Evolutionary conservation across 768 basidiomycete species (phyloP).

Genomic region (Trametes gibbosa): DNA sequence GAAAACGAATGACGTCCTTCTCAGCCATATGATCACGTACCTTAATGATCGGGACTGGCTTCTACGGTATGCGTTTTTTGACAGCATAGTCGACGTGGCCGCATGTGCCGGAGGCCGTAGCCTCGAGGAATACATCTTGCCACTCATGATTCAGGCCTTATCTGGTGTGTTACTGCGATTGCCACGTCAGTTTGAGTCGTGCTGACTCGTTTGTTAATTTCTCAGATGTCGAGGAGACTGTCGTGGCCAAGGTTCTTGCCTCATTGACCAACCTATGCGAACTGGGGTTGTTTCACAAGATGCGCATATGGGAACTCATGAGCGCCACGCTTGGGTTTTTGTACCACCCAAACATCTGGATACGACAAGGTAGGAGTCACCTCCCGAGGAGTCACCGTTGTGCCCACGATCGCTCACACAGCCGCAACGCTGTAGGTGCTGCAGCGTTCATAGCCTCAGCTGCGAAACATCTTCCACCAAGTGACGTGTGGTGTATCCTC

Average conservation of each 20-base stretch:
- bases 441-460: constrained; percentile 87
- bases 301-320: constrained; percentile 97
- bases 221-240: constrained; percentile 91
- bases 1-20: constrained; percentile 90
- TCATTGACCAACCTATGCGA: constrained; percentile 88
- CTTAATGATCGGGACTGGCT: constrained; percentile 92
- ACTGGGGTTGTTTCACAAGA: constrained; percentile 86
- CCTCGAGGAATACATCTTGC: constrained; percentile 95
- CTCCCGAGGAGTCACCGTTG: background rate
- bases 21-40: constrained; percentile 85
- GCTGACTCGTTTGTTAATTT: background rate
- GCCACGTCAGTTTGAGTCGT: background rate
- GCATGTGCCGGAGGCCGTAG: constrained; percentile 90
- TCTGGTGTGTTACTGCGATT: constrained; percentile 54
- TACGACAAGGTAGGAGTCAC: constrained; percentile 72
- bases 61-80: constrained; percentile 88
- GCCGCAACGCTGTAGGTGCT: constrained; percentile 62
- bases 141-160: constrained; percentile 92
- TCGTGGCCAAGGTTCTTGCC: constrained; percentile 86
- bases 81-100: constrained; percentile 93
- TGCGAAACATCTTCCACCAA: constrained; percentile 74
- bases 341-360: constrained; percentile 95
- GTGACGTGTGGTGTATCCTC: constrained; percentile 96
- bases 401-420: background rate
- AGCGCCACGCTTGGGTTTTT: constrained; percentile 83